Evolutionary conservation across 2,329 filamentous ascomycete species (phyloP), one percentile per base, ranked within the genome.

Genomic region (Orbilia blumenaviensis): DNA sequence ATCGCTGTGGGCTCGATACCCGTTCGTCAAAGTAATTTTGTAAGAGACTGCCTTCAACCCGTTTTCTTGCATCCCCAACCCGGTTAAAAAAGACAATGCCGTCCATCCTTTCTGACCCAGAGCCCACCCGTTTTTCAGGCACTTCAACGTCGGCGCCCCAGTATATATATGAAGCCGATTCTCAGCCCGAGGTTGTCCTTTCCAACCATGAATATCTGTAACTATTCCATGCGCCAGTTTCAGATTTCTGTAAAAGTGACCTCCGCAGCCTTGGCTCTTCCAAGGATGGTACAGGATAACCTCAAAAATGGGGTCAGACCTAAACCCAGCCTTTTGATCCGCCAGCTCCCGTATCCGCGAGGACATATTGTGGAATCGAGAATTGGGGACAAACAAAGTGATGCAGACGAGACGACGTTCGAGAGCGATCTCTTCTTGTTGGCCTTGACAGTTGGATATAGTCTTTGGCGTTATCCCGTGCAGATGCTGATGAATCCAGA

Each of bases 401-500:
- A 56, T 14, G 3, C 50, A 56, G 12, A 23, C 32, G 6, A 56
- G n/a, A 1, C 32, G 50, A 2, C 9, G n/a, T 18, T 56, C 50
- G 6, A 1, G 5, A n/a, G 36, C 16, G 6, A 56, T 36, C 1
- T 21, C 10, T 1, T 6, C 9, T 9, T 56, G 29, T n/a, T 56
- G 29, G n/a, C 16, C 27, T 2, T 56, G 16, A 16, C 50, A 56
- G 8, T 56, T 12, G 8, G n/a, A 23, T 56, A 56, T 10, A 3
- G 4, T 36, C 1, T 21, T 18, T 7, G 50, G 50, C 23, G 50
- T 32, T 2, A 56, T 3, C 2, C 50, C 50, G 29, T 56, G 50
- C 23, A 56, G n/a, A 38, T 56, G 50, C n/a, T 23, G 16, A 14
- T 56, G 50, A 23, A 56, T 32, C 50, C 50, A 56, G 21, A 56